A percentile compares a stretch with the other conserved stretches of the same genome.
Evolutionary conservation across 805 yeast species (phyloP).

Genomic region (Saccharomyces eubayanus): DNA sequence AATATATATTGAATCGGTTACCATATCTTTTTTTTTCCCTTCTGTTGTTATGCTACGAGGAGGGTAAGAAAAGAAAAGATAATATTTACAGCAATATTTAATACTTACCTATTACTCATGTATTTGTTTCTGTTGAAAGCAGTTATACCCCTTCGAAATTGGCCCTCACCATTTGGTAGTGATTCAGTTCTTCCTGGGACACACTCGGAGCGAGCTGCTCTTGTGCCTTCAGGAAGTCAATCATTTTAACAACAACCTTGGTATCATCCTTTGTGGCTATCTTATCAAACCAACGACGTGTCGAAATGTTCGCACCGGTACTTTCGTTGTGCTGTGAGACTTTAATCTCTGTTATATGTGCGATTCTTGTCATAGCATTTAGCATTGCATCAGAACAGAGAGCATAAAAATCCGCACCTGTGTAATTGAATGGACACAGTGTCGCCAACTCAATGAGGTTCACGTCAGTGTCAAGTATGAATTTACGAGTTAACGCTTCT

Average conservation of each 20-base stretch:
- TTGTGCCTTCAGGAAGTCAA: slow-evolving; percentile 74
- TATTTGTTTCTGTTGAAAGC: neutral
- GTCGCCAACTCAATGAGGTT: slow-evolving; percentile 52
- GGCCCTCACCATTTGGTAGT: slow-evolving; percentile 69
- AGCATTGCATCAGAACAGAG: slow-evolving; percentile 92
- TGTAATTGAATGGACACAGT: slow-evolving; percentile 77
- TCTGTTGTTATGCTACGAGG: neutral
- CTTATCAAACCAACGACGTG: slow-evolving; percentile 88
- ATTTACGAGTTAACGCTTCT: slow-evolving; percentile 82
- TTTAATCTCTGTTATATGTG: slow-evolving; percentile 62
- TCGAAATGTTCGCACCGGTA: slow-evolving; percentile 42
- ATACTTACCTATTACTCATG: neutral
- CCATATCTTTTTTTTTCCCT: neutral
- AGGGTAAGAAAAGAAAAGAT: neutral
- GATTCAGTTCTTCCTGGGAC: slow-evolving; percentile 76
- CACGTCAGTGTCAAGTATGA: slow-evolving; percentile 52
- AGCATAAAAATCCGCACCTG: slow-evolving; percentile 98
- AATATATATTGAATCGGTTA: neutral
- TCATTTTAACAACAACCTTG: slow-evolving; percentile 56
- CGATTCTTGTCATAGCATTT: slow-evolving; percentile 90
- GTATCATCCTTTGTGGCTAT: slow-evolving; percentile 60
- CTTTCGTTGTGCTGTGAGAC: slow-evolving; percentile 43
- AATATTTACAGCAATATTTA: neutral
- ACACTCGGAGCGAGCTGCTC: slow-evolving; percentile 73
- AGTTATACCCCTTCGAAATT: slow-evolving; percentile 48